phyloP scores from a whole-genome alignment of 257 asterid genomes.

The Apocynum venetum region DNA sequence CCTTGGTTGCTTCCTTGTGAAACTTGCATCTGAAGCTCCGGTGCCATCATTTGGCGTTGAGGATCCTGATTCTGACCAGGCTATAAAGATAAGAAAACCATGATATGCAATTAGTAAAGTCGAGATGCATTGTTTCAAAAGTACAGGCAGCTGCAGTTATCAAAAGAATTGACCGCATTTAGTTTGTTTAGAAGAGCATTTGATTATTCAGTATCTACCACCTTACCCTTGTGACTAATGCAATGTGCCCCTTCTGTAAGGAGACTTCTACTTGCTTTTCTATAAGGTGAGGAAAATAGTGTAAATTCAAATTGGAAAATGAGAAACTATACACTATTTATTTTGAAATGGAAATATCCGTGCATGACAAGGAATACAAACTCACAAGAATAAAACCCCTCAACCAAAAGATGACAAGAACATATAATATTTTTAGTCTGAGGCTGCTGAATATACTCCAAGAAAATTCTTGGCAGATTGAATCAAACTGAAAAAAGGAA shows the following conservation, averaged over 20 bases:
- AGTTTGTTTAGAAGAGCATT: not conserved
- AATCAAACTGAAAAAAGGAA: not conserved
- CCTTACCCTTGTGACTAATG: not conserved
- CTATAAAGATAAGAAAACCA: conserved; percentile 25
- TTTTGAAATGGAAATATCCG: not conserved
- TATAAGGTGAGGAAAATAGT: not conserved
- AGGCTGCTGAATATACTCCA: not conserved
- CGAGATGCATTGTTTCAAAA: not conserved
- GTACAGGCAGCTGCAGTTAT: not conserved
- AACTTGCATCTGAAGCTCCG: conserved; percentile 64
- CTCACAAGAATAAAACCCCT: not conserved
- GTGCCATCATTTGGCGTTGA: conserved; percentile 55
- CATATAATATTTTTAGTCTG: not conserved
- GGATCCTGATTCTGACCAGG: conserved; percentile 63
- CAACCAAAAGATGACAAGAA: not conserved
- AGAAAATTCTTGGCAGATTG: not conserved
- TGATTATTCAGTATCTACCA: not conserved
- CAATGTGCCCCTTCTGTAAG: not conserved
- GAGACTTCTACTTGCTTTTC: not conserved
- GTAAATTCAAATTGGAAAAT: not conserved
- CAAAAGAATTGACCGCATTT: not conserved
- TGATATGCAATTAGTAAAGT: not conserved
- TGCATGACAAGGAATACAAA: not conserved
- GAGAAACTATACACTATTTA: not conserved
- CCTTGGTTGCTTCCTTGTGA: conserved; percentile 43